Conservation (phyloP, 441 rosid species). For the Metrosideros polymorpha region DNA sequence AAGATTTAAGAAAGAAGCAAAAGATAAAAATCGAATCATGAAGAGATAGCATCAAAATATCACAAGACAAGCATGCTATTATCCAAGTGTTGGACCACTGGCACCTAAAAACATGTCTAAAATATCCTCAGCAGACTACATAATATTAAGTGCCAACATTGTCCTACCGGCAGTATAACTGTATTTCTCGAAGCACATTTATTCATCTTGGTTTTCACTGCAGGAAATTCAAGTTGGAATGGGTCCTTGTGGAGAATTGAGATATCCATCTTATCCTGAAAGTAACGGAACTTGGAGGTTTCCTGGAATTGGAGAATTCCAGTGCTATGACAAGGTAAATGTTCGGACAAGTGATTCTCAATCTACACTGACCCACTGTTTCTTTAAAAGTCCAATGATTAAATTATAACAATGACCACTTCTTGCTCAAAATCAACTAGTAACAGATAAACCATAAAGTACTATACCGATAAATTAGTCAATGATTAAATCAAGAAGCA, state of each 20-base stretch:
- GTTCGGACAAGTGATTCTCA: background rate
- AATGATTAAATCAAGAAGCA: background rate
- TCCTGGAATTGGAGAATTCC: constrained; percentile 97
- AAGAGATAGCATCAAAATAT: background rate
- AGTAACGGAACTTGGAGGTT: constrained; percentile 90
- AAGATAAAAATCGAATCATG: background rate
- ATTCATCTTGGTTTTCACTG: constrained; percentile 4
- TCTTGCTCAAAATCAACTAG: background rate
- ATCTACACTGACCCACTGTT: background rate
- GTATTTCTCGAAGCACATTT: background rate
- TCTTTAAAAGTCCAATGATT: background rate
- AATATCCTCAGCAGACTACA: background rate
- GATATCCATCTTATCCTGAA: constrained; percentile 94
- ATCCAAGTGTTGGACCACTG: background rate
- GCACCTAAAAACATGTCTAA: background rate
- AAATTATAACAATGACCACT: background rate
- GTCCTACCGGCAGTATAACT: background rate
- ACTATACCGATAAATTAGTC: background rate
- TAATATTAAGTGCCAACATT: background rate
- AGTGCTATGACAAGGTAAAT: constrained; percentile 87
- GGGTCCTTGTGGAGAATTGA: constrained; percentile 96
- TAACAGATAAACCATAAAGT: background rate
- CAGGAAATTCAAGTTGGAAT: constrained; percentile 97
- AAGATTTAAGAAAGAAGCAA: background rate
- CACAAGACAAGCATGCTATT: background rate